Conservation (phyloP, 73 alveolate genomes). For the Symbiodinium pilosum region DNA sequence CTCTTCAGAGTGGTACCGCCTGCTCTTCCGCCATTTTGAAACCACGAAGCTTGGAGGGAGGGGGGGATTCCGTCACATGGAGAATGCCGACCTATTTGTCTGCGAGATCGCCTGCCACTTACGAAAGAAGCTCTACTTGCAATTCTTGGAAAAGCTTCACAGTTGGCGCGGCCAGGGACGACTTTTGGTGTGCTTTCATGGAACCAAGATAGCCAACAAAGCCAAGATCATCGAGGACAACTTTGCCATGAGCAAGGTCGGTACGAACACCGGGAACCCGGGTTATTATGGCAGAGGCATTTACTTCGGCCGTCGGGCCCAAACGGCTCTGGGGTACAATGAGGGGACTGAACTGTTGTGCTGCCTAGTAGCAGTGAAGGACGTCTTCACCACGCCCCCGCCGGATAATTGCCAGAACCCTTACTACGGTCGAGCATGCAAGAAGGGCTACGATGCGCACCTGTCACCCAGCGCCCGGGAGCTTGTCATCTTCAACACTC, state of each 20-base stretch:
- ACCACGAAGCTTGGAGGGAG: not conserved
- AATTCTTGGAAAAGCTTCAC: not conserved
- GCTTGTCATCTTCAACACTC: slow-evolving; percentile 23
- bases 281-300: slow-evolving; percentile 18
- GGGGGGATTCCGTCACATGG: not conserved
- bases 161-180: not conserved
- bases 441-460: slow-evolving; percentile 13
- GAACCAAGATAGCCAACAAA: not conserved
- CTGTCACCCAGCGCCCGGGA: not conserved
- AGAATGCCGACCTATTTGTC: not conserved
- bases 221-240: not conserved
- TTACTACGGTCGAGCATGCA: not conserved
- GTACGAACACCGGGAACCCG: not conserved
- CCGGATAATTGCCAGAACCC: not conserved
- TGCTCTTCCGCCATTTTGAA: not conserved
- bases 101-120: not conserved
- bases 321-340: slow-evolving; percentile 19
- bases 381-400: slow-evolving; percentile 8
- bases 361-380: not conserved
- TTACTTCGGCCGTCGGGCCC: slow-evolving; percentile 10
- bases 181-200: not conserved
- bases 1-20: not conserved
- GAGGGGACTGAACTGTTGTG: not conserved
- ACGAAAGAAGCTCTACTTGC: not conserved
- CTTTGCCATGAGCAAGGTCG: slow-evolving; percentile 21